Percentiles rank a stretch among this genome's conserved stretches.
Conservation (phyloP, 129 eudicot genomes). For the Daucus carota region DH1_v3.0 NC_030382.2:47651001-47651500, state of each 20-base stretch:
- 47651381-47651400: conserved; percentile 25
- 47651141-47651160: background rate
- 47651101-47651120: background rate
- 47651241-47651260: conserved; percentile 49
- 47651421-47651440: background rate
- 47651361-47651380: conserved; percentile 43
- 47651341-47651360: conserved; percentile 70
- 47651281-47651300: conserved; percentile 28
- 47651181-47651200: background rate
- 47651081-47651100: background rate
- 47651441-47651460: too few relatives aligned
- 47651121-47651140: background rate
- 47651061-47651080: background rate
- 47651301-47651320: conserved; percentile 38
- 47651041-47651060: background rate
- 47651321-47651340: conserved; percentile 66
- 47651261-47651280: conserved; percentile 49
- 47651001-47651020: conserved; percentile 40
- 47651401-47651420: background rate
- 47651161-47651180: background rate
- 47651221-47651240: conserved; percentile 95
- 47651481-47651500: too few relatives aligned
- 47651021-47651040: background rate
- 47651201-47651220: background rate
- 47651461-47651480: too few relatives aligned